Evolutionary conservation across 2,329 filamentous ascomycete species (phyloP), one percentile per base, ranked within the genome.

Genomic region (Chaetomiaceae sp.): DNA sequence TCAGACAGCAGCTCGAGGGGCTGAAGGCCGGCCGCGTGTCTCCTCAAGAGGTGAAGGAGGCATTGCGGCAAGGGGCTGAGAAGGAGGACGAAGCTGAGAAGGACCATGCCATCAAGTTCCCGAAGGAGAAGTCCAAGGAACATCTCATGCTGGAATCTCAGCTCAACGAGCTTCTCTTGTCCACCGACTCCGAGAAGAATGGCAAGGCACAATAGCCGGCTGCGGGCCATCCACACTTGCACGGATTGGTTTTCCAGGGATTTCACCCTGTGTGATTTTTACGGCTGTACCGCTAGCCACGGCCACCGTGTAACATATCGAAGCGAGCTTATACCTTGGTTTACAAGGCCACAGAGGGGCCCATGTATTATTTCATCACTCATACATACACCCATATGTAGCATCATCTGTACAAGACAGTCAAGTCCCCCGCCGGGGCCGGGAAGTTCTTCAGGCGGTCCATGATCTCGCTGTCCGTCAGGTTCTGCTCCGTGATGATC

Each of bases 401-500:
- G 3, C 38, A 36, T 52, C 30, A 79, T 45, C 71, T 67, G 56
- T 80, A 78, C 37, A 81, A 65, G 6, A 81, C 68, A 0, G 71
- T 72, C 51, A 79, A 52, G 49, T 80, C 79, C 5, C 72, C 74
- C 49, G 68, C 68, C 6, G 74, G 70, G 19, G 72, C 66, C 2
- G 70, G 72, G 26, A 83, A 68, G 29, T 68, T 73, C 63, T 79
- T 81, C 38, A 93, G 65, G 62, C 76, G 80, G 30, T 80, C 79
- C 67, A 88, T 73, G 14, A 90, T 81, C 58, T 86, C 81, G 48
- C 72, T 74, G 60, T 90, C 84, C 6, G 78, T 79, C 61, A 88
- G 61, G 51, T 84, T 81, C 62, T 82, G 73, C 68, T 89, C 86
- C 1, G 83, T 86, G 60, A 86, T 87, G 54, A 91, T 88, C 71